Evolutionary conservation across 1,284 basidiomycete genomes (phyloP).

Genomic region (Cryptococcus maquisensis): DNA sequence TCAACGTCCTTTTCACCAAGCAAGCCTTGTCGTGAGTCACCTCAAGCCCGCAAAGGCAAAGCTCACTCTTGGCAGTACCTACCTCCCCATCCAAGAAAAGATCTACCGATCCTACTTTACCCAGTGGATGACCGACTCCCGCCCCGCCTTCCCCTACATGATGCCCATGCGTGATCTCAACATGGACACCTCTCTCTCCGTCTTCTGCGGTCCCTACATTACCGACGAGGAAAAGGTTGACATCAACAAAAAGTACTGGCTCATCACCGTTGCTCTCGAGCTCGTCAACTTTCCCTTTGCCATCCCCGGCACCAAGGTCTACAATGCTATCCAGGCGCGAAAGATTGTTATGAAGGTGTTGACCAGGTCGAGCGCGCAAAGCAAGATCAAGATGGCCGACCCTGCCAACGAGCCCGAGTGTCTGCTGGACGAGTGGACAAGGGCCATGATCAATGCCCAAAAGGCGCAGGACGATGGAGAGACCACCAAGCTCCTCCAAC

Average conservation of each 20-base stretch:
- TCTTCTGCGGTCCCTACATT: slow-evolving; percentile 91
- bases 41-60: neutral
- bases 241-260: slow-evolving; percentile 94
- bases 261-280: slow-evolving; percentile 89
- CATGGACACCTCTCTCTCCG: slow-evolving; percentile 94
- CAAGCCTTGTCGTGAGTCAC: slow-evolving; percentile 72
- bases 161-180: slow-evolving; percentile 86
- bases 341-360: slow-evolving; percentile 85
- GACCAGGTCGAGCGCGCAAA: slow-evolving; percentile 69
- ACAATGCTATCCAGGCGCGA: slow-evolving; percentile 87
- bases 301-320: slow-evolving; percentile 94
- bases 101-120: slow-evolving; percentile 75
- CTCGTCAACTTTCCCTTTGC: slow-evolving; percentile 98
- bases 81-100: slow-evolving; percentile 78
- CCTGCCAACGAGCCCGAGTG: slow-evolving; percentile 74
- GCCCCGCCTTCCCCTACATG: slow-evolving; percentile 71
- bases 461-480: slow-evolving; percentile 62
- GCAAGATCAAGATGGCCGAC: slow-evolving; percentile 78
- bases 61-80: slow-evolving; percentile 58
- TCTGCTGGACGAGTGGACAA: slow-evolving; percentile 89
- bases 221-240: slow-evolving; percentile 70
- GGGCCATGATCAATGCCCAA: slow-evolving; percentile 59
- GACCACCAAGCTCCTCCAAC: slow-evolving; percentile 51
- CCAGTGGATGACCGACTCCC: slow-evolving; percentile 61
- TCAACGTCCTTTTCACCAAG: slow-evolving; percentile 91